Base-by-base conservation (phyloP, 768 basidiomycete species). In the Russula griseocarnosa region DNA sequence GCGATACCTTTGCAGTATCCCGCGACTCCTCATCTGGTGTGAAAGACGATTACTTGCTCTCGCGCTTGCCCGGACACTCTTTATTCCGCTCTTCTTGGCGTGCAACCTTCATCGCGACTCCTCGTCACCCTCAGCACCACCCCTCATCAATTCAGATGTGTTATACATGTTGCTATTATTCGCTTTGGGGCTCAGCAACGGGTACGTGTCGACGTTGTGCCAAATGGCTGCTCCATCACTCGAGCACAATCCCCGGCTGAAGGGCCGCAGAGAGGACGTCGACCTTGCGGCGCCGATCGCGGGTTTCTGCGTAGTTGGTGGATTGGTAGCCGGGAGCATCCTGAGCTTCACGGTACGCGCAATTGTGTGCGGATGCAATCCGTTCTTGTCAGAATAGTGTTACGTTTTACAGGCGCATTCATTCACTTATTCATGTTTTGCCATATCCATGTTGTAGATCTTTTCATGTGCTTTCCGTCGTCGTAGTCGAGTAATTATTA, bases 151-250 rank as follows among this genome's bases (percentile, higher is more conserved):
- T 74, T 94, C 92, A 2, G 93, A 96, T 71, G 55, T 83, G 42
- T 54, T 86, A 13, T 96, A 85, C 77, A 85, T 95, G 83, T 36
- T 83, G 28, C 82, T 94, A 58, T 75, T 96, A 13, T 76, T 90
- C 55, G 61, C 75, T 1, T 91, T 94, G 71, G 92, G 90, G n/a
- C 71, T 83, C 52, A 83, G 89, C 10, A 94, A 91, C 67, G 94
- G 94, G 46, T 92, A 89, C 71, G 75, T 94, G 32, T 84, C 85
- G 14, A 89, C 87, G 66, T 67, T 89, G 61, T 86, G 86, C 71
- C 85, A 93, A 83, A 93, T 96, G 78, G 79, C 88, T 34, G 90
- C 87, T 11, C 84, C 93, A 3, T 93, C 91, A 3, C 75, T 91
- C 3, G 83, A 87, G 65, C 87, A 93, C 70, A 95, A 95, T 70